Percentiles rank a stretch among this genome's conserved stretches.
phyloP scores from a whole-genome alignment of 1,284 basidiomycete species.

The Chondrostereum purpureum region DNA sequence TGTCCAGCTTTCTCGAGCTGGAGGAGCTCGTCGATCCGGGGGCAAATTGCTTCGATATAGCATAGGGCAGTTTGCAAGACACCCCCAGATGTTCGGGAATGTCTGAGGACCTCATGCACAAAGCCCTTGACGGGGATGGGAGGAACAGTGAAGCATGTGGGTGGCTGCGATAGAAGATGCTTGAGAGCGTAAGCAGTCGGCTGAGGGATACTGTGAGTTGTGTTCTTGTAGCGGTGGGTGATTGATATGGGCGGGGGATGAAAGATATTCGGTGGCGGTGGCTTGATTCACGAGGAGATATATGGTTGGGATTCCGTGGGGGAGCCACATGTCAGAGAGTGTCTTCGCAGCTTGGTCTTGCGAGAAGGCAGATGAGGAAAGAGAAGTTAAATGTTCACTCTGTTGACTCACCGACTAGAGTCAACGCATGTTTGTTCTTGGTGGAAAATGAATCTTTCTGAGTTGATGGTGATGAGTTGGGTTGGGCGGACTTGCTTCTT shows the following conservation, averaged over 20 bases:
- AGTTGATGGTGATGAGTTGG: slow-evolving; percentile 23
- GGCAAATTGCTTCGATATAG: slow-evolving; percentile 68
- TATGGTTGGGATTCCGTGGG: slow-evolving; percentile 58
- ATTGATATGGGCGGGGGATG: slow-evolving; percentile 1
- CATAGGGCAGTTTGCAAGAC: slow-evolving; percentile 75
- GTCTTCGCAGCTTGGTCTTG: slow-evolving; percentile 76
- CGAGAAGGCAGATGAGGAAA: slow-evolving; percentile 15
- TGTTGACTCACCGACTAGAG: slow-evolving; percentile 68
- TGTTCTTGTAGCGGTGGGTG: slow-evolving; percentile 18
- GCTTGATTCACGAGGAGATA: slow-evolving; percentile 39
- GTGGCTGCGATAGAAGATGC: no score
- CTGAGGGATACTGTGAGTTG: slow-evolving; percentile 45
- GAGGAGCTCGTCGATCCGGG: slow-evolving; percentile 56
- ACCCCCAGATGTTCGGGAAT: slow-evolving; percentile 67
- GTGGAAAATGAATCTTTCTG: slow-evolving; percentile 37
- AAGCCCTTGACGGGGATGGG: slow-evolving; percentile 60
- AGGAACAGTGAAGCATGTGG: slow-evolving; percentile 22
- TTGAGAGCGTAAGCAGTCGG: no score
- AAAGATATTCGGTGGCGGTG: slow-evolving; percentile 1
- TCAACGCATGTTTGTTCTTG: slow-evolving; percentile 58
- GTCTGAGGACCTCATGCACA: slow-evolving; percentile 70
- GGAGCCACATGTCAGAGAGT: slow-evolving; percentile 68
- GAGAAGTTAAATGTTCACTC: slow-evolving; percentile 5
- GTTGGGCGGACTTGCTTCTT: neutral
- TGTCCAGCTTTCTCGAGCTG: slow-evolving; percentile 39